Evolutionary conservation across 1,284 basidiomycete genomes (phyloP), one percentile per base, ranked within the genome.

Genomic region (Ustilago lituana): DNA sequence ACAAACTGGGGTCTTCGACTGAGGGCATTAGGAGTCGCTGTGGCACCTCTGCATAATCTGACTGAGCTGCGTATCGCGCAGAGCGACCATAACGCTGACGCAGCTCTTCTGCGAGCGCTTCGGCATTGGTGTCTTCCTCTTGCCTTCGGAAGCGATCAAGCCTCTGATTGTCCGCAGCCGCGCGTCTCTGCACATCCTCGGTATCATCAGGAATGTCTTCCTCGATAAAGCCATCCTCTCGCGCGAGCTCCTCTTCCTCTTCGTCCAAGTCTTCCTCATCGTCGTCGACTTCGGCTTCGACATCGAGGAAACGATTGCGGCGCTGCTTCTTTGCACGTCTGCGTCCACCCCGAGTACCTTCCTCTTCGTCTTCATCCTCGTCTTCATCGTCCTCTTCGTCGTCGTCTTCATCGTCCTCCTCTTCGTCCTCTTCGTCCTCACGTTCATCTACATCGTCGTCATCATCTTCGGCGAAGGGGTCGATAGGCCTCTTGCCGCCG

Each of bases 11-110:
- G 82, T 98, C 95, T 61, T 96, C 90, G 7, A 97, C 93, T 14
- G 91, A 92, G 31, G 95, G 95, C 94, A 98, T 98, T 38, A 96
- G 86, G 43, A 97, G 84, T n/a, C 93, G 88, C 80, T 98, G 94
- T 0, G 96, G 95, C 29, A 98, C 89, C 44, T 81, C 76, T 32
- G 76, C 73, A 74, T 93, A 91, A 79, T 94, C 95, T 31, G 81
- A 82, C 63, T 80, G 80, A n/a, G 79, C 76, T 15, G 79, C 56
- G 20, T 74, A 63, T 55, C 82, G 70, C 23, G 71, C 59, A 87
- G 86, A 55, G 48, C 79, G 77, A 26, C 86, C 87, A 84, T 96
- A 92, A 47, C 93, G 89, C 78, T 92, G 89, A 70, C 89, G 90
- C 73, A 95, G 85, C 75, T 91, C 89, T 75, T 89, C 88, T 1